Evolutionary conservation across 257 asterid genomes (phyloP).

Genomic region (Apocynum venetum): DNA sequence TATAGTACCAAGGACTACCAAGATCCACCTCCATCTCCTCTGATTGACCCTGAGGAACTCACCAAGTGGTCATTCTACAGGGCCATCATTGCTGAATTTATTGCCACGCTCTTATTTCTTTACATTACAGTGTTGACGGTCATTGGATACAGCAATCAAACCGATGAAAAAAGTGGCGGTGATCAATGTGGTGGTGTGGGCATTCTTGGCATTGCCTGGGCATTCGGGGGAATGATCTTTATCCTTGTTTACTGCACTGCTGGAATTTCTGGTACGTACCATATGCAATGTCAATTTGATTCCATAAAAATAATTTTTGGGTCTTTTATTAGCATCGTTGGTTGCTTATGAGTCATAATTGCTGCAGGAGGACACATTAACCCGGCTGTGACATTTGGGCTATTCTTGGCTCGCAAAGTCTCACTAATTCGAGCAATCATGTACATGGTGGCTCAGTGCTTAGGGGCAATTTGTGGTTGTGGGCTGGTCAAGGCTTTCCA

Average conservation of each 20-base stretch:
- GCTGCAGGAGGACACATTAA: constrained; percentile 63
- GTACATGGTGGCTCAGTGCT: constrained; percentile 68
- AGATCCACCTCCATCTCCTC: constrained; percentile 68
- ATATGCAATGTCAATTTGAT: not conserved
- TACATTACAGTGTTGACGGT: constrained; percentile 69
- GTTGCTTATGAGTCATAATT: no score
- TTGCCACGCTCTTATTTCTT: constrained; percentile 60
- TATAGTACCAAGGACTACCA: constrained; percentile 56
- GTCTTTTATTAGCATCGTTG: no score
- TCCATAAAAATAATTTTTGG: not conserved
- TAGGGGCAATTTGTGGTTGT: constrained; percentile 70
- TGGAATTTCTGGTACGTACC: constrained; percentile 57
- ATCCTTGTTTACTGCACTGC: constrained; percentile 86
- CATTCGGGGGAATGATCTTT: constrained; percentile 83
- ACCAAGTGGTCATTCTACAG: constrained; percentile 67
- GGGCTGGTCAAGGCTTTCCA: constrained; percentile 74
- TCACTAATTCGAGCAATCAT: constrained; percentile 51
- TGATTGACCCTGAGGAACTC: constrained; percentile 53
- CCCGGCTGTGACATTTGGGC: constrained; percentile 70
- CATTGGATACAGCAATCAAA: constrained; percentile 65
- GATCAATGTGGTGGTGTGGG: constrained; percentile 70
- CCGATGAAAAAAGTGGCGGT: constrained; percentile 28
- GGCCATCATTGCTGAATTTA: constrained; percentile 66
- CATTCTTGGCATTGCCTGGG: constrained; percentile 82
- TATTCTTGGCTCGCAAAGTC: constrained; percentile 61